phyloP scores from a whole-genome alignment of 805 yeast species.

The Lipomyces sp. region DNA sequence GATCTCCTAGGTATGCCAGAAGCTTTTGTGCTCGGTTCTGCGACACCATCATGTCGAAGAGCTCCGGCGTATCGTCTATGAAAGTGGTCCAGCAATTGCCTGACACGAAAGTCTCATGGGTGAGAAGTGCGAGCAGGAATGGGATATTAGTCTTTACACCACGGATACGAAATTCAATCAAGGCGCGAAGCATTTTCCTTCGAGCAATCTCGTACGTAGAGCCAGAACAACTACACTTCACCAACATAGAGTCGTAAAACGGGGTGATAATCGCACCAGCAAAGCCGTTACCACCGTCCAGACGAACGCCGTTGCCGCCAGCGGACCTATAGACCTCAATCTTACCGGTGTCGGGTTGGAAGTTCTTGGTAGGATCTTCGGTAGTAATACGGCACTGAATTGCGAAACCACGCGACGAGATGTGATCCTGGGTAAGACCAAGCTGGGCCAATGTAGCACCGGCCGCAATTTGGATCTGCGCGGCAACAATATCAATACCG shows the following conservation, averaged over 20 bases:
- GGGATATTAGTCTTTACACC: conserved; percentile 99
- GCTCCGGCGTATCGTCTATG: conserved; percentile 95
- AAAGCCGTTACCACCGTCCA: conserved; percentile 98
- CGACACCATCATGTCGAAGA: conserved; percentile 92
- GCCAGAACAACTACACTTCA: conserved; percentile 96
- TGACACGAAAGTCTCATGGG: conserved; percentile 81
- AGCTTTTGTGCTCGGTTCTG: conserved; percentile 97
- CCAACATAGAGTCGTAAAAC: conserved; percentile 97
- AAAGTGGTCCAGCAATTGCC: conserved; percentile 98
- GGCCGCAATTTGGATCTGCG: conserved; percentile 98
- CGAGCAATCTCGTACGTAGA: conserved; percentile 95
- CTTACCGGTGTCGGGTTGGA: conserved; percentile 98
- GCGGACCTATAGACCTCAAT: conserved; percentile 97
- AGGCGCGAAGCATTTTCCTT: conserved; percentile 95
- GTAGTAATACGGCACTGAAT: conserved; percentile 99
- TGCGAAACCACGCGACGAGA: conserved; percentile 96
- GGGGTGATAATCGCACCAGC: conserved; percentile 97
- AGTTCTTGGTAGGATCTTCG: conserved; percentile 94
- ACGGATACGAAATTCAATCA: conserved; percentile 96
- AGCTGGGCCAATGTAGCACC: conserved; percentile 93
- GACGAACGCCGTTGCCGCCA: conserved; percentile 99
- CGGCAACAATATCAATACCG: conserved; percentile 96
- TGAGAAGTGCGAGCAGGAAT: conserved; percentile 85
- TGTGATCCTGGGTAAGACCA: conserved; percentile 91
- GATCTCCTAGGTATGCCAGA: conserved; percentile 86